phyloP scores from a whole-genome alignment of 768 basidiomycete genomes.

The Suillus clintonianus region DNA sequence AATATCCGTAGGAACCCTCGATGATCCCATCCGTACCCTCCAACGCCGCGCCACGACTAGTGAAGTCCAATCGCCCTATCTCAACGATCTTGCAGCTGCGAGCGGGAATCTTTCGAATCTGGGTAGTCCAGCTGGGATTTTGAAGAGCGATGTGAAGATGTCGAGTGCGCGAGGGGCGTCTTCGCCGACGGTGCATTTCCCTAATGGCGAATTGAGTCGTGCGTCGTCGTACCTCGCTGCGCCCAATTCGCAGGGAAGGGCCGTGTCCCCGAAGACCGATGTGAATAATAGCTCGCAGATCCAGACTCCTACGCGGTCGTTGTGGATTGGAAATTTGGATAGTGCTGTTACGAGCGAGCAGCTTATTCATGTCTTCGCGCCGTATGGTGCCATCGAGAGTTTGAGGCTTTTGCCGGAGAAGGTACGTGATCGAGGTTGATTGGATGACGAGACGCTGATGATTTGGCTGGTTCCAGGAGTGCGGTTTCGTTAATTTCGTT shows the following conservation, averaged over 20 bases:
- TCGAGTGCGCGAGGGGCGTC: slow-evolving; percentile 42
- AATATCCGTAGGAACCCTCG: slow-evolving; percentile 86
- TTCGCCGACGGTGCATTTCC: slow-evolving; percentile 66
- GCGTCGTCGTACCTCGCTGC: slow-evolving; percentile 70
- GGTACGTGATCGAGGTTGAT: slow-evolving; percentile 44
- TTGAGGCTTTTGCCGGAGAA: slow-evolving; percentile 95
- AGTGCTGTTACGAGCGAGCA: slow-evolving; percentile 93
- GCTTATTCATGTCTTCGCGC: slow-evolving; percentile 92
- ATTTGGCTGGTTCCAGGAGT: slow-evolving; percentile 60
- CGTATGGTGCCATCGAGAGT: slow-evolving; percentile 97
- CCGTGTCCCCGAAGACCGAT: slow-evolving; percentile 84
- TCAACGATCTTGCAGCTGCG: slow-evolving; percentile 52
- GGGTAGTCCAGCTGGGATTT: slow-evolving; percentile 42
- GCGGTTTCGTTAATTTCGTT: slow-evolving; percentile 98
- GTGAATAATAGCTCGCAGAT: slow-evolving; percentile 62
- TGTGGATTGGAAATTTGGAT: slow-evolving; percentile 99
- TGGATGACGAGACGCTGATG: slow-evolving; percentile 19
- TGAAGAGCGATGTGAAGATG: slow-evolving; percentile 61
- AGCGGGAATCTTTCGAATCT: slow-evolving; percentile 30
- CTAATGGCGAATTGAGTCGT: slow-evolving; percentile 59
- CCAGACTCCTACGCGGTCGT: slow-evolving; percentile 91
- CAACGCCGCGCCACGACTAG: slow-evolving; percentile 64
- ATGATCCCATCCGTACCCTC: slow-evolving; percentile 72
- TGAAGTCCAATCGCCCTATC: slow-evolving; percentile 57
- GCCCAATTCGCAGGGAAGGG: slow-evolving; percentile 67